Evolutionary conservation across 306 rosid species (phyloP).

Genomic region (Medicago truncatula): DNA sequence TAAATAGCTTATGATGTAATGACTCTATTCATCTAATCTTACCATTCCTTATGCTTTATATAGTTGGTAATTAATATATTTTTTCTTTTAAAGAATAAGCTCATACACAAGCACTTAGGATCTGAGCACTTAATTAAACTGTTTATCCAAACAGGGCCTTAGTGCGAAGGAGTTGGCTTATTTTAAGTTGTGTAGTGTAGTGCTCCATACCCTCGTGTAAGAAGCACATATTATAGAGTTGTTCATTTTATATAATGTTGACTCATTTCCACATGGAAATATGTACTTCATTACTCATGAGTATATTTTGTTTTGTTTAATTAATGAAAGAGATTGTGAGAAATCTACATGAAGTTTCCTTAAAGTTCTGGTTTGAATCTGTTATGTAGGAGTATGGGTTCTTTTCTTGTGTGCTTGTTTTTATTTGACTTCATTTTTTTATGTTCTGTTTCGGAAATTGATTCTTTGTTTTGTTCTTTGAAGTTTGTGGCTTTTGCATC

Average conservation of each 20-base stretch:
- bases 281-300: background rate
- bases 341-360: background rate
- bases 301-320: background rate
- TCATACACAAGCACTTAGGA: too few species aligned
- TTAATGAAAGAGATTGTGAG: background rate
- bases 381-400: background rate
- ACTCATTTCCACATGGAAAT: background rate
- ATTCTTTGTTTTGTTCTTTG: background rate
- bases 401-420: background rate
- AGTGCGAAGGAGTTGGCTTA: too few species aligned
- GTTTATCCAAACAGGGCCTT: too few species aligned
- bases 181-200: too few species aligned
- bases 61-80: too few species aligned
- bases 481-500: slow-evolving; percentile 14
- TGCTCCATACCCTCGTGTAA: too few species aligned
- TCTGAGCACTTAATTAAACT: too few species aligned
- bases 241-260: background rate
- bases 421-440: background rate
- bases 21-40: too few species aligned
- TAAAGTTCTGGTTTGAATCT: background rate
- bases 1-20: too few species aligned
- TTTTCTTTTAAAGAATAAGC: too few species aligned
- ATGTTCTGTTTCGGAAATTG: background rate
- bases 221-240: background rate
- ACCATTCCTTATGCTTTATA: too few species aligned